These are phyloP conservation scores for Podila verticillata DNA, from an alignment of 192 early-diverging fungal genomes.

Conservation along the genomic window DNA sequence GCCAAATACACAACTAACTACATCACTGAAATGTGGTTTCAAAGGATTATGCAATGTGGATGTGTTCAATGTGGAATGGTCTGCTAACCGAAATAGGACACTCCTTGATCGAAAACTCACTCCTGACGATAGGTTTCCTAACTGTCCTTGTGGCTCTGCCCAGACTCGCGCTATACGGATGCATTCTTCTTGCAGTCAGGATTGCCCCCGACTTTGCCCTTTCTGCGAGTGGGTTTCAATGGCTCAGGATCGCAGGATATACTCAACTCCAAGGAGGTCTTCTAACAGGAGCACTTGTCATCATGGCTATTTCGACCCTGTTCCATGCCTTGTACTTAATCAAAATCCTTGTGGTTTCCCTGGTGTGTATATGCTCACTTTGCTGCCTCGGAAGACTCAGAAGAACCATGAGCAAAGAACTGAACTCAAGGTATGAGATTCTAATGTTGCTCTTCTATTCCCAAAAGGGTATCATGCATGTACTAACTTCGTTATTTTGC, in stretches of 20 bases:
- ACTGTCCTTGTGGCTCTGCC: constrained; percentile 17
- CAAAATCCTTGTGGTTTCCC: background rate
- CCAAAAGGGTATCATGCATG: no score
- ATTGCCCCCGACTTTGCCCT: constrained; percentile 8
- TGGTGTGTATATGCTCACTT: constrained; percentile 8
- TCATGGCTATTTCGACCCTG: constrained; percentile 4
- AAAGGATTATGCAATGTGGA: background rate
- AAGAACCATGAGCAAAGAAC: constrained; percentile 24
- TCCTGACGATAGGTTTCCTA: constrained; percentile 13
- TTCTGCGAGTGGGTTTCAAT: constrained; percentile 7
- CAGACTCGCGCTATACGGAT: constrained; percentile 27
- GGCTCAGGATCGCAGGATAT: background rate
- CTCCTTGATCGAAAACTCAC: background rate
- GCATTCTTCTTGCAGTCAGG: constrained; percentile 14
- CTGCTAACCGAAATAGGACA: background rate
- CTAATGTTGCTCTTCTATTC: background rate
- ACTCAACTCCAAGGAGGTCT: background rate
- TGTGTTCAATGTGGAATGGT: background rate
- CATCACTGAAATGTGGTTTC: no score
- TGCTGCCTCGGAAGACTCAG: constrained; percentile 22
- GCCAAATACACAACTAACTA: no score
- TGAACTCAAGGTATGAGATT: constrained; percentile 18
- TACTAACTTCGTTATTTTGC: no score
- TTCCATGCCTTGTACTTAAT: constrained; percentile 13
- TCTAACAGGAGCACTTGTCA: background rate